Conservation (phyloP, 1,139 yeast genomes). For the Scheffersomyces stambukii region DNA sequence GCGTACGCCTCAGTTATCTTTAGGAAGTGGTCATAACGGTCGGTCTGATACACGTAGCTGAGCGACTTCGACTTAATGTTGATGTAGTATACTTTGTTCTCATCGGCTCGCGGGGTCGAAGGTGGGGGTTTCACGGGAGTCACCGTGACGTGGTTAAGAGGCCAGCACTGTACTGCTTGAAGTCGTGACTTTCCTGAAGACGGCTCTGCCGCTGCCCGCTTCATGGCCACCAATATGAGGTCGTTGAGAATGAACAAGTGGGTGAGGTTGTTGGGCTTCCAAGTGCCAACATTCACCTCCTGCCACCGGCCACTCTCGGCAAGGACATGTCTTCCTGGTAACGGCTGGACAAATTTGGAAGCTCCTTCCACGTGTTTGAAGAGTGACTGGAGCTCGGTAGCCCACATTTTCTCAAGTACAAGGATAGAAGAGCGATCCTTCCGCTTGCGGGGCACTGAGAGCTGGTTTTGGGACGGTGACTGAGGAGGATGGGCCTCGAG, state of each 20-base stretch:
- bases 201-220: conserved; percentile 38
- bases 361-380: conserved; percentile 90
- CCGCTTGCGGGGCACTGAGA: conserved; percentile 12
- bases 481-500: conserved; percentile 19
- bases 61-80: conserved; percentile 46
- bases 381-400: conserved; percentile 62
- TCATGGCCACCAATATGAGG: conserved; percentile 68
- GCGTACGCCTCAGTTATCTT: conserved; percentile 56
- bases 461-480: conserved; percentile 4
- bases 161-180: conserved; percentile 79
- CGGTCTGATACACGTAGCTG: conserved; percentile 63
- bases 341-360: conserved; percentile 70
- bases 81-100: conserved; percentile 32
- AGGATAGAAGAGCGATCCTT: conserved; percentile 67
- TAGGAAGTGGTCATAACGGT: conserved; percentile 55
- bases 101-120: too few relatives aligned
- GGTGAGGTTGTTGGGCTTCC: conserved; percentile 74
- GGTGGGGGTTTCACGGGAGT: conserved; percentile 29
- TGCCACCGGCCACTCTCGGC: conserved; percentile 84
- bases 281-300: conserved; percentile 82
- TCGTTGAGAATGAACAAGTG: conserved; percentile 80
- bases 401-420: conserved; percentile 79
- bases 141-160: conserved; percentile 59
- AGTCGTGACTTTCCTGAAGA: conserved; percentile 28
- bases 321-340: conserved; percentile 78